These are phyloP conservation scores for Zymoseptoria brevis DNA, from an alignment of 2,329 filamentous ascomycete genomes.

Conservation along the genomic window DNA sequence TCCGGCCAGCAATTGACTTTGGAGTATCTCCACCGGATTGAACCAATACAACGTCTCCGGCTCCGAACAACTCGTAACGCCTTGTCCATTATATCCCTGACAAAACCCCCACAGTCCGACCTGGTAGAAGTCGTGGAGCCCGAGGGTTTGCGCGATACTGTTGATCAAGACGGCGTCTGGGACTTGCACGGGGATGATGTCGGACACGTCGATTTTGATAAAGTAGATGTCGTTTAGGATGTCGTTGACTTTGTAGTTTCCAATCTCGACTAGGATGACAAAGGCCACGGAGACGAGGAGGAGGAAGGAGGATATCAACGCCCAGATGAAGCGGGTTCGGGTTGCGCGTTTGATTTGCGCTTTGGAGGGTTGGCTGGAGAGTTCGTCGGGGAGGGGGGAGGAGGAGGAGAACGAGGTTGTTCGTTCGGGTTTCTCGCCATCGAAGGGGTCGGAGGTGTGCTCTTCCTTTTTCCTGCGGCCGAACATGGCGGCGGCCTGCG, in stretches of 20 bases:
- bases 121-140: conserved; percentile 89
- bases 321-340: conserved; percentile 51
- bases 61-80: conserved; percentile 66
- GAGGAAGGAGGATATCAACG: conserved; percentile 57
- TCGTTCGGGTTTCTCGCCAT: conserved; percentile 4
- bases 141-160: conserved; percentile 75
- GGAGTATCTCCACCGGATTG: conserved; percentile 75
- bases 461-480: conserved; percentile 22
- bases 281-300: conserved; percentile 72
- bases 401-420: conserved; percentile 13
- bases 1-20: conserved; percentile 70
- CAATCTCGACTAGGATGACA: conserved; percentile 71
- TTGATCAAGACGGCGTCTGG: conserved; percentile 72
- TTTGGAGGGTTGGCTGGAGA: conserved; percentile 25
- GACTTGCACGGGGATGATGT: conserved; percentile 67
- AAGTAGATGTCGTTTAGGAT: conserved; percentile 70
- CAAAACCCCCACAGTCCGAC: conserved; percentile 90
- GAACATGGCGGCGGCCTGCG: conserved; percentile 21
- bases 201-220: conserved; percentile 71
- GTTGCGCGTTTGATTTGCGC: conserved; percentile 42
- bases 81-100: conserved; percentile 69
- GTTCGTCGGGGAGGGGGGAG: conserved; percentile 23
- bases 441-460: background rate
- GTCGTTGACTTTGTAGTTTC: conserved; percentile 55
- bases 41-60: conserved; percentile 76